Evolutionary conservation across 305 asterid species (phyloP).

Genomic region (Solanum hybrid): DNA sequence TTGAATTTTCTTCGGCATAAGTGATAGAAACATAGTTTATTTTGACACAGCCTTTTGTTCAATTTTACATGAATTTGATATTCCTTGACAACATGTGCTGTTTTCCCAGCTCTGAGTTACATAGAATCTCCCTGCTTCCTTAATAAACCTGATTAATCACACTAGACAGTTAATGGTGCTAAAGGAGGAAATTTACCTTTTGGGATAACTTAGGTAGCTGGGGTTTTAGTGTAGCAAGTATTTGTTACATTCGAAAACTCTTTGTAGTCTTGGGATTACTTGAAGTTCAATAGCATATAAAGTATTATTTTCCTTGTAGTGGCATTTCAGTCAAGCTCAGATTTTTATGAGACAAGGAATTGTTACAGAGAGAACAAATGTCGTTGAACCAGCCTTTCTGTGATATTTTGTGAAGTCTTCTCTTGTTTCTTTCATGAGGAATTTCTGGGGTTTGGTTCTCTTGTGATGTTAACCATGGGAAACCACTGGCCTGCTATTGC

Average conservation of each 20-base stretch:
- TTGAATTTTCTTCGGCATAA: background rate
- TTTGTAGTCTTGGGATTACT: background rate
- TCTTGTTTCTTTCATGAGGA: background rate
- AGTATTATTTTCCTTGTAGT: background rate
- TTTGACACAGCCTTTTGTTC: background rate
- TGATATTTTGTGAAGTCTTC: background rate
- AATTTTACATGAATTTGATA: background rate
- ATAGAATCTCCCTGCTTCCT: background rate
- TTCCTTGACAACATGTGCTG: background rate
- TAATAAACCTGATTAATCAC: background rate
- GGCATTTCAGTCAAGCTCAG: background rate
- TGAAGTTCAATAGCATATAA: background rate
- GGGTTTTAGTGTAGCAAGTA: background rate
- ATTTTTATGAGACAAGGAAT: background rate
- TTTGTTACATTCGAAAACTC: background rate
- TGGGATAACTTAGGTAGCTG: background rate
- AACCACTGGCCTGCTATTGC: background rate
- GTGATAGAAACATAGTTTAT: background rate
- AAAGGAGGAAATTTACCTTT: background rate
- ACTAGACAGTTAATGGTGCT: background rate
- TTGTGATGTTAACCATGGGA: background rate
- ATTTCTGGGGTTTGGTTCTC: background rate
- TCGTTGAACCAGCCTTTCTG: background rate
- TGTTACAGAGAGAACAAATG: background rate
- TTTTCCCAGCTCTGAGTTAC: background rate